Percentiles rank a stretch among this genome's conserved stretches.
Conservation (phyloP, 805 yeast genomes). For the Suhomyces canberraensis region DNA sequence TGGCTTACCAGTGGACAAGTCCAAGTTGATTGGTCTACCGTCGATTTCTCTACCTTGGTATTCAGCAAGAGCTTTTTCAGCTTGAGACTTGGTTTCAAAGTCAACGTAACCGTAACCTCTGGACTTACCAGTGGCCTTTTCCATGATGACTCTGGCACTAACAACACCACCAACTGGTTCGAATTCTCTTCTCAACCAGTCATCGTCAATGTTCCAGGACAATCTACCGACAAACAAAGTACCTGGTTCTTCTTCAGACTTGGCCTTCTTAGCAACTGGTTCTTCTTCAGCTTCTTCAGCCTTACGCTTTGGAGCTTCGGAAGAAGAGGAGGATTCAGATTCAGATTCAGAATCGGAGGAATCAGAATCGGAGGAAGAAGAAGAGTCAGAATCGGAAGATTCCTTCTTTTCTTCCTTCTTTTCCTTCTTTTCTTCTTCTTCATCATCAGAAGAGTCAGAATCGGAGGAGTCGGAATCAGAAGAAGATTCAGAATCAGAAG, state of each 20-base stretch:
- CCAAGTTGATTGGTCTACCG: constrained; percentile 94
- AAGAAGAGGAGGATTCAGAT: constrained; percentile 28
- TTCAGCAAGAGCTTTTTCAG: constrained; percentile 81
- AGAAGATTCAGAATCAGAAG: constrained; percentile 19
- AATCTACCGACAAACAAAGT: constrained; percentile 95
- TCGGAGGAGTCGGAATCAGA: constrained; percentile 19
- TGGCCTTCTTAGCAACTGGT: constrained; percentile 51
- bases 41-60: constrained; percentile 93
- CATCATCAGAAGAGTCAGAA: constrained; percentile 11
- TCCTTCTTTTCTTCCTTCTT: constrained; percentile 13
- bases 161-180: constrained; percentile 77
- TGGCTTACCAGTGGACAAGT: constrained; percentile 84
- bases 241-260: constrained; percentile 60
- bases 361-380: constrained; percentile 12
- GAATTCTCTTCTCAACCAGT: constrained; percentile 86
- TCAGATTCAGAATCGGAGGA: constrained; percentile 34
- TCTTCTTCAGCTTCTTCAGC: constrained; percentile 18
- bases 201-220: constrained; percentile 96
- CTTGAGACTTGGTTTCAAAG: constrained; percentile 70
- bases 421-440: constrained; percentile 14
- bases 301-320: constrained; percentile 31
- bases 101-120: constrained; percentile 98
- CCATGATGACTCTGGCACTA: constrained; percentile 89
- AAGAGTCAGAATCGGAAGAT: constrained; percentile 18
- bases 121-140: constrained; percentile 87